Evolutionary conservation across 1,139 yeast genomes (phyloP), one percentile per base, ranked within the genome.

Genomic region (Suhomyces bolitotheri): DNA sequence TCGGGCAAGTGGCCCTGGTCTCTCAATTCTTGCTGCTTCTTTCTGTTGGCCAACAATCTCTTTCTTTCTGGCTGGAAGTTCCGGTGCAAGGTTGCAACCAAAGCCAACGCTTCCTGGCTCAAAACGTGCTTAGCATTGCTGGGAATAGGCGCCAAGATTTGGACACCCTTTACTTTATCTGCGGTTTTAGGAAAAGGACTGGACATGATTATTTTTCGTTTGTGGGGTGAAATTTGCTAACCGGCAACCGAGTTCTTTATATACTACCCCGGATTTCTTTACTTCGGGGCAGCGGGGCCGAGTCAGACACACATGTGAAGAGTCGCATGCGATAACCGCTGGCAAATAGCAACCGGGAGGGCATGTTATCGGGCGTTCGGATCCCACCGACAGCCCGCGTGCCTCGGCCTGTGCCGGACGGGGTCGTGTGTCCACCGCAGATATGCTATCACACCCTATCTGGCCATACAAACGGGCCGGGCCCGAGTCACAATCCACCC

Each of bases 71-170:
- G 66, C 53, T 82, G 75, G 69, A 84, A 84, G 36, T 81, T 68
- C 51, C 90, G 78, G 62, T 84, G 92, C 42, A 84, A 73, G 25
- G 83, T 75, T 15, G 89, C 88, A 38, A 84, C 73, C 51, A 84
- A 80, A 14, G 80, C 86, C 39, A 84, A 64, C 2, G 92, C 88
- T 45, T 82, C 89, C 10, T 75, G 65, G 39, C 82, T 77, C 52
- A 81, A 71, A 50, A 84, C 78, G 60, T 78, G 82, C 51, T 72
- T 68, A 20, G 88, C 81, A 29, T 62, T 64, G 41, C 63, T 64
- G 33, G 83, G 83, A 36, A 84, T 64, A 35, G 80, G 78, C 16
- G 84, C 92, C 45, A 78, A 60, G 43, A 84, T 64, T 54, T 80
- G 71, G 43, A 84, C 88, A 45, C 85, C 86, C 40, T 79, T 72